Evolutionary conservation across 2,329 filamentous ascomycete genomes (phyloP), one percentile per base, ranked within the genome.

Genomic region (Apiospora hydei): DNA sequence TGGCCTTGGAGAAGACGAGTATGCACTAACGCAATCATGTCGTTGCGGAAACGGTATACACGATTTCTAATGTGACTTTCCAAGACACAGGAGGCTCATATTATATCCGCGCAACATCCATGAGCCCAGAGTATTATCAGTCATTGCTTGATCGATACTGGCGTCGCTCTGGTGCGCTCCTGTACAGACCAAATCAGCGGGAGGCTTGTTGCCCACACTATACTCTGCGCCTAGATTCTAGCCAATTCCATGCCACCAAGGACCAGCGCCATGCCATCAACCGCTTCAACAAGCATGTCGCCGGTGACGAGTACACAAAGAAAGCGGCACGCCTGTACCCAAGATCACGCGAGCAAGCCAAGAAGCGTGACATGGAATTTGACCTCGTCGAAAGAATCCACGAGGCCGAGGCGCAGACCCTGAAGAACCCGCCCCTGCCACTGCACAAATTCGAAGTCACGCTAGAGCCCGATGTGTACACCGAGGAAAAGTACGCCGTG

Each of bases 151-250:
- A 95, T 81, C 89, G 92, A 75, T 93, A 91, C 74, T 96, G 93
- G 93, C 91, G 94, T 81, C 88, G 93, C 74, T 95, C 91, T 49
- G 91, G 89, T 21, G 89, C 84, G 41, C 85, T 94, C 11, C 84
- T 96, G 68, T 96, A 96, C 82, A 90, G 94, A 73, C 93, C 94
- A 18, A 92, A 96, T 81, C 91, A 94, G 77, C 88, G 88, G 72
- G 87, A 91, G 71, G 93, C 94, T 74, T 99, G 96, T 79, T 99
- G 96, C 81, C 95, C 95, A 64, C 95, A 98, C 79, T 98, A 96
- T 81, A 95, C 93, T 0, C 91, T 96, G 70, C 90, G 93, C 67
- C 85, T 95, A 26, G 92, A 94, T 77, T 89, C 90, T 34, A 81
- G 84, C 67, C 83, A 86, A 51, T 93, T 93, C 82, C 90, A 88